Conservation (phyloP, 208 protist genomes). For the Leishmania major region DNA sequence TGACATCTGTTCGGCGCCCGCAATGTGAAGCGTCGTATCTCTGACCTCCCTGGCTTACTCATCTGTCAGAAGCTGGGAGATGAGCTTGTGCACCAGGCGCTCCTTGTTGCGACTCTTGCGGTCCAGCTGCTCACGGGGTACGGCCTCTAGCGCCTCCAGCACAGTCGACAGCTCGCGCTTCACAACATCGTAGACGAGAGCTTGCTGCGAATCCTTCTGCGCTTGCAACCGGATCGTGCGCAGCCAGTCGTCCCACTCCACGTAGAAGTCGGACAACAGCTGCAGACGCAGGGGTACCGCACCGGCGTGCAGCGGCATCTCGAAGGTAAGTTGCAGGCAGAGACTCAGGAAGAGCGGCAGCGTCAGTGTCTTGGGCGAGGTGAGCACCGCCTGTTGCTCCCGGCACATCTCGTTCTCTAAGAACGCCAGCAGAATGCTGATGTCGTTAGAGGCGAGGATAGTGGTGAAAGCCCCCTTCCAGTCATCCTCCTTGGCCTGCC, state of each 20-base stretch:
- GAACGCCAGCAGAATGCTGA: constrained; percentile 79
- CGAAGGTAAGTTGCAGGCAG: constrained; percentile 83
- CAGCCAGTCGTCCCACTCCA: constrained; percentile 89
- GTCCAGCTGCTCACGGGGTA: constrained; percentile 61
- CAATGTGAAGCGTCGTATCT: neutral
- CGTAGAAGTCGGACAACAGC: constrained; percentile 75
- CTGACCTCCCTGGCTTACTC: constrained; percentile 17
- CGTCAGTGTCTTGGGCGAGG: constrained; percentile 58
- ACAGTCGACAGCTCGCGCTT: constrained; percentile 67
- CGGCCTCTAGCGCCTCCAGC: constrained; percentile 40
- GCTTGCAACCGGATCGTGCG: constrained; percentile 64
- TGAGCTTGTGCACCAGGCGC: constrained; percentile 70
- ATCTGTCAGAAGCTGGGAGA: constrained; percentile 48
- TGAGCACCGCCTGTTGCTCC: constrained; percentile 62
- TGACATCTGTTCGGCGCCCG: neutral
- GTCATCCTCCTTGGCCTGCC: constrained; percentile 58
- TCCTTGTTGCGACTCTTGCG: constrained; percentile 76
- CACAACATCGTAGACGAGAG: constrained; percentile 53
- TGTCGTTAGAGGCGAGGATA: constrained; percentile 72
- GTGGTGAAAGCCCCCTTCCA: constrained; percentile 76
- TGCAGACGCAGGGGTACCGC: constrained; percentile 74
- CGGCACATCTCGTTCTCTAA: constrained; percentile 74
- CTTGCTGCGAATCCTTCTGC: constrained; percentile 38
- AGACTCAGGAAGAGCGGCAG: constrained; percentile 83
- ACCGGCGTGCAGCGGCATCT: constrained; percentile 51